Evolutionary conservation across 2,329 filamentous ascomycete species (phyloP).

Genomic region (Fusarium denticulatum): DNA sequence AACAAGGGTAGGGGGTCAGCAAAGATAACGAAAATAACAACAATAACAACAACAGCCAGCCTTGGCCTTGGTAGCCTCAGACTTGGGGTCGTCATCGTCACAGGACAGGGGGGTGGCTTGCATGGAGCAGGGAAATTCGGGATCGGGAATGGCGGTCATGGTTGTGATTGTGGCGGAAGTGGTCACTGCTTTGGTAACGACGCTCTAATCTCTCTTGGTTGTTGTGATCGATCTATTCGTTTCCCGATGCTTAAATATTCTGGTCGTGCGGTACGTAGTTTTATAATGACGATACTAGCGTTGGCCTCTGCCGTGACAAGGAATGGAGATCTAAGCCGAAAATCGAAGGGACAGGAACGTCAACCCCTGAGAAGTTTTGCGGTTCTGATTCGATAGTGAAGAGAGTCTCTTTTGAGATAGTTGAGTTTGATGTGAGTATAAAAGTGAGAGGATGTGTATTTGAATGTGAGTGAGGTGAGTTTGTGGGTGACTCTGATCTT

Average conservation of each 20-base stretch:
- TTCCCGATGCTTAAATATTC: slow-evolving; percentile 5
- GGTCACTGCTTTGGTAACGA: slow-evolving; percentile 29
- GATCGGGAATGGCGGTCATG: slow-evolving; percentile 55
- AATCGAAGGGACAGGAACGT: slow-evolving; percentile 15
- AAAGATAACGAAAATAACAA: slow-evolving; percentile 20
- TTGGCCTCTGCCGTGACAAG: slow-evolving; percentile 12
- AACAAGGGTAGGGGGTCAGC: slow-evolving; percentile 29
- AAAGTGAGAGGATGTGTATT: not conserved
- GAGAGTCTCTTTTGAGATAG: not conserved
- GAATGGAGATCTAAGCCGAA: slow-evolving; percentile 29
- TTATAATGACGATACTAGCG: slow-evolving; percentile 9
- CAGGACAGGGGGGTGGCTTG: slow-evolving; percentile 51
- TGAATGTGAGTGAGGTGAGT: not conserved
- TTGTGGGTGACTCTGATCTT: slow-evolving; percentile 9
- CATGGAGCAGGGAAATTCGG: slow-evolving; percentile 71
- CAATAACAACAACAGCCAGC: slow-evolving; percentile 25
- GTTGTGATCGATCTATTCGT: slow-evolving; percentile 28
- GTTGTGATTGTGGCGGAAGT: slow-evolving; percentile 20
- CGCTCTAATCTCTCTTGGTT: slow-evolving; percentile 14
- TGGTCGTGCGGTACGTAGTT: not conserved
- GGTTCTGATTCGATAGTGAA: slow-evolving; percentile 1
- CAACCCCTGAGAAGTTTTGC: slow-evolving; percentile 5
- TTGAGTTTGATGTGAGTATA: not conserved
- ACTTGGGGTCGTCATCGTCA: slow-evolving; percentile 22
- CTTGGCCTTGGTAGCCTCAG: slow-evolving; percentile 11